Base-by-base conservation (phyloP, 1,139 yeast species). In the Zhuliangozyma blackwelliae region DNA sequence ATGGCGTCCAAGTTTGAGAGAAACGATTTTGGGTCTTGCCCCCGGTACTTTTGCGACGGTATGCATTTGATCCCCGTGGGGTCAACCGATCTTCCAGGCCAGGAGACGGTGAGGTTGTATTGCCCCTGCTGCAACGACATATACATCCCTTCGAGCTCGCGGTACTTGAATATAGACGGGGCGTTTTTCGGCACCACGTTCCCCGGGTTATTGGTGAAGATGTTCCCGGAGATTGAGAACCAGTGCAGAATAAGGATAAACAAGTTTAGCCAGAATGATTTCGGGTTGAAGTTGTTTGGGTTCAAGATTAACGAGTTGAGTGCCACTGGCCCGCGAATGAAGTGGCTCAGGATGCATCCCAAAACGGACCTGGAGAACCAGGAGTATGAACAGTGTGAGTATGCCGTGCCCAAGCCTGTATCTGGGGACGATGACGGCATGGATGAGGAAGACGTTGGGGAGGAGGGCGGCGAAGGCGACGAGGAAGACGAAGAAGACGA, bases 1-100 rank as follows among this genome's bases (percentile, higher is more conserved):
- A 90, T 92, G 97, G 96, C 95, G n/a, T 87, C 87, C 46, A 92
- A 92, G 57, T 92, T 85, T 59, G 96, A 89, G 51, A 75, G 82
- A 45, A 83, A 83, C 54, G 89, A 85, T 50, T 92, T 92, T 59
- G 98, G 99, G 0, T 72, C 79, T 3, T 92, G 99, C 59, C 96
- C 97, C 3, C 74, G 99, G 33, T 87, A 82, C 54, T 75, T 76
- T 52, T 92, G 99, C 61, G 89, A 88, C 45, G 89, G 92, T n/a
- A 87, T 88, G 79, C 92, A 85, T 47, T 68, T 92, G 47, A 72
- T 94, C 33, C 99, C 99, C 6, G 83, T 90, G 38, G 98, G 98
- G 3, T 72, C 94, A 34, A 83, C 87, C 38, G 98, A 92, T 58
- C 75, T 85, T 36, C 90, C 96, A 0, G 97, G 97, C 6, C 80